These are phyloP conservation scores for Pythium pyrilobum DNA, from an alignment of 352 stramenopile species.

Conservation along the genomic window DNA sequence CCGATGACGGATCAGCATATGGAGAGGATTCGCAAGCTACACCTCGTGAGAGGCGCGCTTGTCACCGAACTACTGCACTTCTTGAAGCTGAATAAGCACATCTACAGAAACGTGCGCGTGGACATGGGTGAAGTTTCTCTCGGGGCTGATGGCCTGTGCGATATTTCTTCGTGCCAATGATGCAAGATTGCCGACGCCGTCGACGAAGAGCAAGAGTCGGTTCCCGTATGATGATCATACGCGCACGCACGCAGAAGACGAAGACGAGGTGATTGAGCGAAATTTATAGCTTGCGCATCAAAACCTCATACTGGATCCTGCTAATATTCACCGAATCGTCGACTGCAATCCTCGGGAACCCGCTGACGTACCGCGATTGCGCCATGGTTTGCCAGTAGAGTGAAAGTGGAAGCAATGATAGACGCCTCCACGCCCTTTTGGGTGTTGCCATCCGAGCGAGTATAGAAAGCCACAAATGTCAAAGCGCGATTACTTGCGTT, in stretches of 20 bases:
- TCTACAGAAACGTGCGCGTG: background rate
- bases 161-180: background rate
- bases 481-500: background rate
- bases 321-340: background rate
- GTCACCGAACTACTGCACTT: background rate
- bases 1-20: background rate
- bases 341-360: background rate
- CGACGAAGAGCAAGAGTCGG: background rate
- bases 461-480: background rate
- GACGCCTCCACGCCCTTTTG: background rate
- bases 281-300: background rate
- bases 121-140: background rate
- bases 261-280: background rate
- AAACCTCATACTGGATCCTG: background rate
- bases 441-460: background rate
- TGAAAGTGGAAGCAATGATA: background rate
- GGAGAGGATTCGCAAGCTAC: background rate
- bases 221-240: background rate
- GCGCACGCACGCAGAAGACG: background rate
- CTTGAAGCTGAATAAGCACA: background rate
- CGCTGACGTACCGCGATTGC: background rate
- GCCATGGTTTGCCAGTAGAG: background rate
- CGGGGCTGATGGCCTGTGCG: background rate
- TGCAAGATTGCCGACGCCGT: background rate
- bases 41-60: background rate